Conservation (phyloP, 176 grass and related monocot genomes). For the Lolium perenne region DNA sequence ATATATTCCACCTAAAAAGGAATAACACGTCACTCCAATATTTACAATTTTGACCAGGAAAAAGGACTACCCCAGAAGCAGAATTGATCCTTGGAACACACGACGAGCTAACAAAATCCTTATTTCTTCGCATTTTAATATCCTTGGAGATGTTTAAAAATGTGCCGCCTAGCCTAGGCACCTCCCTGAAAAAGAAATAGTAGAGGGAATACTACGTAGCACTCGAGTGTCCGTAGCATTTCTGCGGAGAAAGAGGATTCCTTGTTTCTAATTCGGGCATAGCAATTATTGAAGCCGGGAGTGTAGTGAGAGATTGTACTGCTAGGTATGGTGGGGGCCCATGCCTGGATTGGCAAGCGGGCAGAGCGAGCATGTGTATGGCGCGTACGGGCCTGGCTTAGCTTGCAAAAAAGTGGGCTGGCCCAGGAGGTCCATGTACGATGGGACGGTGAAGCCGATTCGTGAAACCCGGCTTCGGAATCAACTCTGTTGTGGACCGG, state of each 20-base stretch:
- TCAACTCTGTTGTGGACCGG: neutral
- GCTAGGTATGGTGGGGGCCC: neutral
- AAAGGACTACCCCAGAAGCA: too few relatives aligned
- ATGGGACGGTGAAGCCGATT: conserved; percentile 37
- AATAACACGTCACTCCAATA: neutral
- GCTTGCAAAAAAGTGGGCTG: conserved; percentile 42
- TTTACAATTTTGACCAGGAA: neutral
- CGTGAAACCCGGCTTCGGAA: neutral
- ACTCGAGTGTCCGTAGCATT: conserved; percentile 39
- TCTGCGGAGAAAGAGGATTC: conserved; percentile 54
- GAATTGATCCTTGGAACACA: too few relatives aligned
- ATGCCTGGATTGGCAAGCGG: neutral
- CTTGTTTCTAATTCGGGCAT: conserved; percentile 71
- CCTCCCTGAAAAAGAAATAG: conserved; percentile 31
- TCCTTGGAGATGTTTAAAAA: conserved; percentile 35
- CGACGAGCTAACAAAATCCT: too few relatives aligned
- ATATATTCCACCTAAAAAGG: neutral
- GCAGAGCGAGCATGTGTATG: conserved; percentile 1
- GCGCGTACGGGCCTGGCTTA: neutral
- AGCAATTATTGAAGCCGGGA: conserved; percentile 51
- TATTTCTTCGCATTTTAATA: neutral
- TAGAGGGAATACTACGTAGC: neutral
- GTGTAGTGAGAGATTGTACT: conserved; percentile 18
- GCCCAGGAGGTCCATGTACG: conserved; percentile 48
- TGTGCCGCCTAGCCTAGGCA: conserved; percentile 9